Evolutionary conservation across 2,329 filamentous ascomycete species (phyloP).

Genomic region (Nakataea oryzae): DNA sequence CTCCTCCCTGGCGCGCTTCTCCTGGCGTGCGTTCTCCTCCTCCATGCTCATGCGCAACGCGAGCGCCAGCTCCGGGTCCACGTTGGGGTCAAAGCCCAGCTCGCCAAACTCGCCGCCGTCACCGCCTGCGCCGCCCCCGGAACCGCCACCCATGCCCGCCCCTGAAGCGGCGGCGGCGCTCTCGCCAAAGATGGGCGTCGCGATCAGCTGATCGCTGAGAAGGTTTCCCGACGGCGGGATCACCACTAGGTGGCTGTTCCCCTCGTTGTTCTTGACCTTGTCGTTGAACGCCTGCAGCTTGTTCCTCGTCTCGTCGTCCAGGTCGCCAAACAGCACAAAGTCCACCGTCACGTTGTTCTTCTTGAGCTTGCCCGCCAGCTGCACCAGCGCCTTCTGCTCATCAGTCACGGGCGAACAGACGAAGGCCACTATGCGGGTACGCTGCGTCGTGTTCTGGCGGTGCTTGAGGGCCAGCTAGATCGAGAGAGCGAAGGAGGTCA

Average conservation of each 20-base stretch:
- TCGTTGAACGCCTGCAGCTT: constrained; percentile 93
- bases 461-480: constrained; percentile 87
- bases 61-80: constrained; percentile 88
- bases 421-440: constrained; percentile 94
- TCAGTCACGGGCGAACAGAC: constrained; percentile 88
- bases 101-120: constrained; percentile 59
- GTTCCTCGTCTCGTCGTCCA: constrained; percentile 79
- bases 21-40: constrained; percentile 89
- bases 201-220: constrained; percentile 82
- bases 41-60: constrained; percentile 96
- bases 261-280: constrained; percentile 81
- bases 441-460: constrained; percentile 93
- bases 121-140: constrained; percentile 45
- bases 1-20: constrained; percentile 71
- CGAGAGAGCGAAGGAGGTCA: not conserved
- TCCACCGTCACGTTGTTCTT: constrained; percentile 92
- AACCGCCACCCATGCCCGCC: constrained; percentile 39
- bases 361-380: constrained; percentile 97
- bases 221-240: constrained; percentile 87
- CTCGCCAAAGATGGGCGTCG: constrained; percentile 84
- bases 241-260: constrained; percentile 72
- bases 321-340: constrained; percentile 88
- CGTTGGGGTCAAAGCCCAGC: constrained; percentile 81
- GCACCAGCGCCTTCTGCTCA: constrained; percentile 77
- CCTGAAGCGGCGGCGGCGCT: constrained; percentile 51